Base-by-base conservation (phyloP, 768 basidiomycete genomes). In the Bullera alba region DNA sequence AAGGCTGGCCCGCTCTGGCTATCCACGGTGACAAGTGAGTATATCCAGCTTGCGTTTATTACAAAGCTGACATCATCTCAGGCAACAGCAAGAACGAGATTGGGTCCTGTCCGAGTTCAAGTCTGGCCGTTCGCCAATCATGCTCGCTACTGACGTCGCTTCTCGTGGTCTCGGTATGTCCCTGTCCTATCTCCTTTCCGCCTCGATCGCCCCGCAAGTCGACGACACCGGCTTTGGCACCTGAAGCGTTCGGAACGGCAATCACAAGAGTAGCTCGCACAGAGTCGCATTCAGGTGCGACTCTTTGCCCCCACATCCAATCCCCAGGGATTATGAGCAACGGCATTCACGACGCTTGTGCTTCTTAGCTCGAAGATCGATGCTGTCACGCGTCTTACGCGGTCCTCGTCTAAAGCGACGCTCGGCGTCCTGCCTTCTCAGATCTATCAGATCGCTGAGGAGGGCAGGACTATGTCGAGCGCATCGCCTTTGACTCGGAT, bases 31-130 rank as follows among this genome's bases (percentile, higher is more conserved):
- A 99, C 78, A 99, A 99, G 76, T 91, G 53, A 61, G 67, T 56
- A 21, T 17, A 14, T 25, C 4, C 12, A 21, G 25, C 36, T 14
- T 32, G n/a, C 15, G 32, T n/a, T n/a, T n/a, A n/a, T n/a, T n/a
- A n/a, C 26, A 44, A 41, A 47, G 36, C 51, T 63, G 43, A 56
- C 48, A 16, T 34, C 35, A 42, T n/a, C 8, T 37, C n/a, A 68
- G 66, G 45, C 63, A 65, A 63, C 67, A 69, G 63, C 57, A 51
- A 46, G 95, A 99, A 77, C 92, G 95, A 77, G 95, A 99, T 71
- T 99, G 95, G 95, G 95, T 97, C 43, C 78, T 99, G 34, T 79
- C 84, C 73, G 95, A 99, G 77, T 99, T 99, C 80, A 97, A 97
- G 77, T 85, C 89, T 48, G 91, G 95, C 65, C 86, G 91, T 58